Evolutionary conservation across 352 stramenopile genomes (phyloP).

Genomic region (Blastocystis hominis): DNA sequence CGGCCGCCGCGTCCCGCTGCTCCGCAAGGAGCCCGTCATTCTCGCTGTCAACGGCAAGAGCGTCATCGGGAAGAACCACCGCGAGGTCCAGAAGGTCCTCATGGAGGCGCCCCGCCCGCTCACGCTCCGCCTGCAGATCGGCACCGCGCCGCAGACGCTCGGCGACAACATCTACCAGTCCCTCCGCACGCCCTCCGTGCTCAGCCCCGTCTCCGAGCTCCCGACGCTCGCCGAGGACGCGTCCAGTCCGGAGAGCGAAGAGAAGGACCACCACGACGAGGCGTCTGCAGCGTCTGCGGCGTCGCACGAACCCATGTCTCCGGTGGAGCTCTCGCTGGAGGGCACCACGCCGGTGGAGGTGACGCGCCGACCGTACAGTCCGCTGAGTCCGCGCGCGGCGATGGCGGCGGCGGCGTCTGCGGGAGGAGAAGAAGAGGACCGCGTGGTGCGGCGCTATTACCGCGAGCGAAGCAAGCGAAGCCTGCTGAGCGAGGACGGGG

Average conservation of each 20-base stretch:
- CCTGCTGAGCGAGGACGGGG: not conserved
- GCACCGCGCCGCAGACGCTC: not conserved
- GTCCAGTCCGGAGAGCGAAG: not conserved
- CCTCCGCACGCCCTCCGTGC: not conserved
- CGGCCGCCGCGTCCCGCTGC: not conserved
- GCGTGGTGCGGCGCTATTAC: conserved; percentile 27
- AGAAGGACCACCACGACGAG: not conserved
- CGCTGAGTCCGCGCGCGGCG: not conserved
- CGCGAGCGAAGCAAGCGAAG: not conserved
- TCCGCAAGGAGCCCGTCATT: conserved; percentile 36
- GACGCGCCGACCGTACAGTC: not conserved
- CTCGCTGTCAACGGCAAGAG: conserved; percentile 26
- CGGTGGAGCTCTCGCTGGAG: not conserved
- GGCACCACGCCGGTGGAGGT: not conserved
- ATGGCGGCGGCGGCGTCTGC: no score
- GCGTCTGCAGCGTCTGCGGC: not conserved
- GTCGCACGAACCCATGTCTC: not conserved
- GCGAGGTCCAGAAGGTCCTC: not conserved
- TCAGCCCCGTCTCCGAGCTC: not conserved
- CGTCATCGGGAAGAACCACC: not conserved
- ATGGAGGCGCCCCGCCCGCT: not conserved
- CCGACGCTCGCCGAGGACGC: not conserved
- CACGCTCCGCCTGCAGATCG: conserved; percentile 32
- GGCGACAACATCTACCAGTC: not conserved
- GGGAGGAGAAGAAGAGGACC: not conserved